Percentiles rank a stretch among this genome's conserved stretches.
These are phyloP conservation scores for Chalara sp. DNA, from an alignment of 2,329 filamentous ascomycete genomes.

Conservation along the genomic window DNA sequence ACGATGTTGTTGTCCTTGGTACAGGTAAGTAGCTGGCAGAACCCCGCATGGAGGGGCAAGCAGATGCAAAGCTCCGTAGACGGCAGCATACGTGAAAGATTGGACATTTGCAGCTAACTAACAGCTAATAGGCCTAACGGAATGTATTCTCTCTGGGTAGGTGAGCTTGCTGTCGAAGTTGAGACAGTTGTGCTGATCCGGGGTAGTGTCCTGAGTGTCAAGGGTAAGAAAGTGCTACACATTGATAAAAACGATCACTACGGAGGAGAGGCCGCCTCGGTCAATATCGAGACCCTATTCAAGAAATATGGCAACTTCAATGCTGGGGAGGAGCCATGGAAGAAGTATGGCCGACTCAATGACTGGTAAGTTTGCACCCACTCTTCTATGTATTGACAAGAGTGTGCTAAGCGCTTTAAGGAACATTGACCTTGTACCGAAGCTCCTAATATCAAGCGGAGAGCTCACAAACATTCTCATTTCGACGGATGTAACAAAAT, in stretches of 20 bases:
- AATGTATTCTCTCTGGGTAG: conserved; percentile 98
- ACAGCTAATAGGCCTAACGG: conserved; percentile 69
- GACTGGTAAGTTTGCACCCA: conserved; percentile 60
- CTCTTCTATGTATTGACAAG: neutral
- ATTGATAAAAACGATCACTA: conserved; percentile 99
- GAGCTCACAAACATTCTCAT: conserved; percentile 98
- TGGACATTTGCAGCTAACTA: conserved; percentile 9
- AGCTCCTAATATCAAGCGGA: conserved; percentile 97
- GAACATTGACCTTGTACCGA: conserved; percentile 96
- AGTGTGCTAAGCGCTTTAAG: neutral
- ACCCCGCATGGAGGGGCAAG: conserved; percentile 32
- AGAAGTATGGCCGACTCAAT: conserved; percentile 92
- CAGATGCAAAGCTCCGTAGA: conserved; percentile 9
- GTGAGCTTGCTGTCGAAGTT: conserved; percentile 15
- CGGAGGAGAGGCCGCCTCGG: conserved; percentile 91
- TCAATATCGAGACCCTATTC: conserved; percentile 96
- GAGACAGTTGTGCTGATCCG: neutral
- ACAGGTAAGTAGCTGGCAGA: conserved; percentile 59
- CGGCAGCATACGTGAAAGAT: too few relatives aligned
- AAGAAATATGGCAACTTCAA: conserved; percentile 87
- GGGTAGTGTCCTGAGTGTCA: conserved; percentile 83
- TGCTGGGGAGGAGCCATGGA: conserved; percentile 84
- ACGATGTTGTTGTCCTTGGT: conserved; percentile 97
- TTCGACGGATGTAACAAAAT: conserved; percentile 84
- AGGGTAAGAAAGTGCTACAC: conserved; percentile 98